Base-by-base conservation (phyloP, 2,329 filamentous ascomycete genomes). In the Epichloe hybrida region DNA sequence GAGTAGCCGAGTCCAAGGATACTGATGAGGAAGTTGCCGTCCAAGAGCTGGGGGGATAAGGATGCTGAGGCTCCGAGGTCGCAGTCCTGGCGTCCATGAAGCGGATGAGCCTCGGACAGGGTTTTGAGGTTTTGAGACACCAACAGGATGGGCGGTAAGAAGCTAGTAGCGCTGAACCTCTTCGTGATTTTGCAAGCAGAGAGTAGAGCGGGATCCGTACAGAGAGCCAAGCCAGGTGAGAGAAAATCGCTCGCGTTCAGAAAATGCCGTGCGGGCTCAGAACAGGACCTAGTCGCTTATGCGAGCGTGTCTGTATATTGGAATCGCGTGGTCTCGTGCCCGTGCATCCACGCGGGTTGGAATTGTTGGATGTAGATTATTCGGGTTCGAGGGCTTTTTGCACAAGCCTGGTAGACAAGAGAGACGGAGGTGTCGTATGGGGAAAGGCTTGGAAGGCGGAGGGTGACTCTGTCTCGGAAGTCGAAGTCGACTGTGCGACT, bases 1-100 rank as follows among this genome's bases (percentile, higher is more conserved):
- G 57, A 55, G 52, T 59, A 54, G 60, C 57, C 23, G 57, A 50
- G 6, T 53, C 53, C 36, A 54, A 56, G 48, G 61, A 55, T 48
- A 57, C 55, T 49, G 59, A 53, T 36, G 60, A 59, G 53, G 59
- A 55, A 55, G 61, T 57, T 46, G 62, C 58, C 45, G 61, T 57
- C 63, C 64, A 65, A 46, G 64, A 59, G 55, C 56, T 61, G 27
- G 60, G 58, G 62, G 64, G 56, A 58, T 68, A 69, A 63, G 64
- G 57, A 67, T 68, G 64, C 55, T 67, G 64, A 48, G 63, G 51
- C 62, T 69, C 65, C 53, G 65, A 62, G 56, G 65, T 59, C 54
- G 66, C 60, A 53, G 64, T 62, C 60, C 64, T 61, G 60, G 63
- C 57, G 62, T 69, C 66, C 66, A 69, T 67, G 63, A 66, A 68